Base-by-base conservation (phyloP, 1,139 yeast species). In the Kodamaea fungicola region DNA sequence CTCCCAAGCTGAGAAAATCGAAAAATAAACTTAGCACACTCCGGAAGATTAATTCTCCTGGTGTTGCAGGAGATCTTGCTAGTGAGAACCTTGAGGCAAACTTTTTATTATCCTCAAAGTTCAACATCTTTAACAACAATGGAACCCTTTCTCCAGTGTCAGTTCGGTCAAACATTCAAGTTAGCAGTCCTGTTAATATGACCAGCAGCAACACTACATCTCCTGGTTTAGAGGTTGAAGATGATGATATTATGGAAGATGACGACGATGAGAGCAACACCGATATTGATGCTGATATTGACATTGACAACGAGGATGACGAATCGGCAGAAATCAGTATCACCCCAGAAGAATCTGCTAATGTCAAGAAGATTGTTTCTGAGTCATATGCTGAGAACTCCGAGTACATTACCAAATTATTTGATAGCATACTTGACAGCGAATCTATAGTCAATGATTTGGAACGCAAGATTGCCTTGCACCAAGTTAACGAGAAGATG, bases 381-480 rank as follows among this genome's bases (percentile, higher is more conserved):
- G 40, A 39, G 23, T 34, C 35, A n/a, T 35, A 33, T 8, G 29
- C 35, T 7, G 33, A 41, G 30, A 38, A 40, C 30, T 39, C 49
- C 8, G 49, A 46, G 35, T 50, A 50, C 30, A 41, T 52, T 28
- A 45, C 37, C 34, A 54, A 58, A n/a, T 48, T 71, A 19, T 62
- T 62, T 43, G 69, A 66, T 22, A 53, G 59, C 2, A 63, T 70
- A 3, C 45, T 59, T 12, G 62, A 61, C 32, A 61, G 71, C 29
- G 75, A 69, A 42, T 46, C 64, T 2, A 61, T 64, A 10, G 51
- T 47, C 26, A 61, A 62, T 46, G 62, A 54, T 34, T 39, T 71
- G 57, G 68, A 61, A 47, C 42, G 66, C 37, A 58, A 72, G 52
- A 52, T 82, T 64, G 77, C 71, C 55, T 54, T 66, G 29, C 59